Evolutionary conservation across 352 stramenopile species (phyloP), one percentile per base, ranked within the genome.

Genomic region (Globisporangium parvum): DNA sequence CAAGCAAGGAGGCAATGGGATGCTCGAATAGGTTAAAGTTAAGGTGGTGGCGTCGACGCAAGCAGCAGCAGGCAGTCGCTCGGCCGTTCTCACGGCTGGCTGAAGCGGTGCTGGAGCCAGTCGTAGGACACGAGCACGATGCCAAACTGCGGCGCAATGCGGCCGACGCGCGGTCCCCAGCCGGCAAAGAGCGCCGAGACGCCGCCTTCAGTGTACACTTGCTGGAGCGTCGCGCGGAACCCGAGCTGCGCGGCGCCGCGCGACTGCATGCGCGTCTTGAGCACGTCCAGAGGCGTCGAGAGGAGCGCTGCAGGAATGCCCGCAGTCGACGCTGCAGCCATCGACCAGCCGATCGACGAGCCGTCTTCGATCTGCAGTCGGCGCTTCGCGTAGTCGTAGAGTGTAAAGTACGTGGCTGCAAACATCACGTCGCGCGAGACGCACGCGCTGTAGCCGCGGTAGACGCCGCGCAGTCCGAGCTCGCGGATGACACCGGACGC

Each of bases 191-290:
- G 75, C 51, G 71, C 75, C 14, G 44, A 20, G 14, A 80, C 6
- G 35, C 81, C 81, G 47, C 78, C 78, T 35, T 87, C 69, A 15
- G 56, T 65, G 57, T 74, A 64, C 33, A 89, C 73, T 35, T 77
- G 72, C 31, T 67, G 57, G 51, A 86, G 71, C 11, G 81, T 91
- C 31, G 73, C 66, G 23, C 71, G 45, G 48, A 89, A 80, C 6
- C 59, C 59, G 4, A 71, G 67, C 12, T 69, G 70, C 5, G 69
- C 73, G 14, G 73, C 77, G 39, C 70, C 69, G 18, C 73, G 68
- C 47, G 81, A 83, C 65, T 91, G 81, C 81, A 91, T 89, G 62
- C 81, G 77, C 14, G 81, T 91, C 73, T 91, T 91, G 40, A 89
- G 58, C 33, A 88, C 64, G 63, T 91, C 81, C 51, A 91, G 63